Conservation (phyloP, 1,284 basidiomycete species). For the Leccinum pachyderme region DNA sequence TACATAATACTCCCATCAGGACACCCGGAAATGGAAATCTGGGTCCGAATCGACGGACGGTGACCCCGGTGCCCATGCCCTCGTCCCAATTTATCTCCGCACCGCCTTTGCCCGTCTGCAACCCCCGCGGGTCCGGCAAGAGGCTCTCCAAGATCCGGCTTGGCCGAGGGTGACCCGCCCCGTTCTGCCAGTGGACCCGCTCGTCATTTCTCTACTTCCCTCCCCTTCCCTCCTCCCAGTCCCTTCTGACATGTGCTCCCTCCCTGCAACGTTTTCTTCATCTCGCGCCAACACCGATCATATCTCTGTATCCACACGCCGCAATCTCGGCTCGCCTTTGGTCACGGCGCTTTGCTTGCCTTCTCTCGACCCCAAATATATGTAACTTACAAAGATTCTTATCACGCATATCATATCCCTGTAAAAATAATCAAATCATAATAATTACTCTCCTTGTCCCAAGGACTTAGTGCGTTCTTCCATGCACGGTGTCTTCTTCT, state of each 20-base stretch:
- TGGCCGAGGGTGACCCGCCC: slow-evolving; percentile 25
- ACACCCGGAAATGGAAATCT: neutral
- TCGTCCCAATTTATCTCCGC: slow-evolving; percentile 25
- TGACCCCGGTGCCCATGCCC: slow-evolving; percentile 25
- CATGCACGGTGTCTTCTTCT: slow-evolving; percentile 14
- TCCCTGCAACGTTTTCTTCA: slow-evolving; percentile 35
- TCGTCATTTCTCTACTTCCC: neutral
- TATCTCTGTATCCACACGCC: slow-evolving; percentile 18
- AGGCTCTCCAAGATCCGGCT: slow-evolving; percentile 28
- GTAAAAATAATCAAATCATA: slow-evolving; percentile 4
- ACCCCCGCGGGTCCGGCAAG: slow-evolving; percentile 31
- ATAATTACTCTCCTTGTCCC: slow-evolving; percentile 12
- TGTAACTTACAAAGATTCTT: slow-evolving; percentile 15
- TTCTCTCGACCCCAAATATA: slow-evolving; percentile 16
- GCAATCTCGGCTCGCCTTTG: slow-evolving; percentile 25
- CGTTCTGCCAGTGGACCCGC: neutral
- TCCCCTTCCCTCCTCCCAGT: slow-evolving; percentile 18
- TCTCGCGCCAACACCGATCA: slow-evolving; percentile 28
- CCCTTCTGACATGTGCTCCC: slow-evolving; percentile 21
- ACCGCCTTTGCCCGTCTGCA: slow-evolving; percentile 14
- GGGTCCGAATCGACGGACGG: slow-evolving; percentile 15
- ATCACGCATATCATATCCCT: slow-evolving; percentile 18
- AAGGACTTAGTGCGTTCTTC: slow-evolving; percentile 27
- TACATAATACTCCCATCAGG: slow-evolving; percentile 31
- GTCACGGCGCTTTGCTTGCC: slow-evolving; percentile 12